Evolutionary conservation across 192 early-diverging fungal genomes (phyloP).

Genomic region (Mortierella claussenii): DNA sequence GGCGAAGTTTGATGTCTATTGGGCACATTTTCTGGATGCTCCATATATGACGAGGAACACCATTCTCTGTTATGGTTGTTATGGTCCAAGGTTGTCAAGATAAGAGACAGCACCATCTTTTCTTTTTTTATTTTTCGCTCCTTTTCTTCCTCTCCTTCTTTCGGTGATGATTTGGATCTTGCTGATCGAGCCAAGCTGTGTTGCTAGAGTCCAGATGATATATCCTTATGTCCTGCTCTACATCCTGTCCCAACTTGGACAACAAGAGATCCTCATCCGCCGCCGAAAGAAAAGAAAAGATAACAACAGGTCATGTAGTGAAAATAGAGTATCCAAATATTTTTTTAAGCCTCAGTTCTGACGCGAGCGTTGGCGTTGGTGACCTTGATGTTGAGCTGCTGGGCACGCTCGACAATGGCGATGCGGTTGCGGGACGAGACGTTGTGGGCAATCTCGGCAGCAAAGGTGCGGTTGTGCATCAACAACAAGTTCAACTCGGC

Average conservation of each 20-base stretch:
- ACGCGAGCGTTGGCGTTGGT: conserved; percentile 92
- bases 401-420: conserved; percentile 92
- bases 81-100: background rate
- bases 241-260: no score
- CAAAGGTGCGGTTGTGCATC: conserved; percentile 99
- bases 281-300: background rate
- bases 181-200: no score
- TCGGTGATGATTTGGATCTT: no score
- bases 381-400: conserved; percentile 96
- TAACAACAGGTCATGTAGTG: no score
- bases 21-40: no score
- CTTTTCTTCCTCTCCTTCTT: no score
- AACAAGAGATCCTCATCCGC: background rate
- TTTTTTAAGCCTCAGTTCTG: conserved; percentile 77
- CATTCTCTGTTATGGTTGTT: background rate
- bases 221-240: no score
- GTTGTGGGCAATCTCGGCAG: conserved; percentile 99
- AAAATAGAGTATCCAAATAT: no score
- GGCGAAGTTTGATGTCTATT: no score
- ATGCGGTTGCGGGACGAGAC: conserved; percentile 95
- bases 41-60: background rate
- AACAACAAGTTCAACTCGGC: conserved; percentile 94
- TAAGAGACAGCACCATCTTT: conserved; percentile 41
- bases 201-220: no score
- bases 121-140: conserved; percentile 16